Conservation (phyloP, 495 filamentous ascomycete genomes). For the Aspergillus indologenus region DNA sequence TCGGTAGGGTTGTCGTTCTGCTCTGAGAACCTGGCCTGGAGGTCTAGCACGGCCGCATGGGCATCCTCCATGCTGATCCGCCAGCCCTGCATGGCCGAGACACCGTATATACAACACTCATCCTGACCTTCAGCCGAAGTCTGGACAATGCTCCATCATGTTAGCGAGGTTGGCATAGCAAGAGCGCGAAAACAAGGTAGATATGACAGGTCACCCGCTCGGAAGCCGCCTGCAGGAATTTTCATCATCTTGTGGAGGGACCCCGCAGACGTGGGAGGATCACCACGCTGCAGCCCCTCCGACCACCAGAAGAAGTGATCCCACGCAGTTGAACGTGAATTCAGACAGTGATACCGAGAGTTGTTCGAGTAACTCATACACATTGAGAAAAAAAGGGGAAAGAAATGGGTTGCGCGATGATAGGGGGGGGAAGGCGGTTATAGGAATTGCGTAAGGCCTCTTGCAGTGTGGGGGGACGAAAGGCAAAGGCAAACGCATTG, state of each 20-base stretch:
- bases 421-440: conserved; percentile 7
- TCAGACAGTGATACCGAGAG: background rate
- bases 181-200: conserved; percentile 1
- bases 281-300: conserved; percentile 16
- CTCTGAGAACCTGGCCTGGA: conserved; percentile 61
- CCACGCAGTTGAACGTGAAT: conserved; percentile 1
- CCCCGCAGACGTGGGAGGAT: conserved; percentile 21
- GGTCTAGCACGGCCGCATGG: conserved; percentile 83
- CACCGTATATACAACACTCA: conserved; percentile 86
- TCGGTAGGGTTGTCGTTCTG: conserved; percentile 57
- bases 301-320: conserved; percentile 10
- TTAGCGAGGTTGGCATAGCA: conserved; percentile 7
- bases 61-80: conserved; percentile 99
- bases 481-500: conserved; percentile 25
- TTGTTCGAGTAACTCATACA: conserved; percentile 1
- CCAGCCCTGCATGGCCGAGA: conserved; percentile 99
- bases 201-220: conserved; percentile 12
- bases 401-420: conserved; percentile 3
- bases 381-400: background rate
- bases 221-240: conserved; percentile 15
- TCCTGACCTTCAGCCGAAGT: conserved; percentile 84
- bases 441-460: conserved; percentile 19
- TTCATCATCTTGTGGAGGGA: conserved; percentile 18
- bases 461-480: conserved; percentile 32
- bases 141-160: conserved; percentile 43